phyloP scores from a whole-genome alignment of 345 rosid genomes.

The Moringa oleifera region DNA sequence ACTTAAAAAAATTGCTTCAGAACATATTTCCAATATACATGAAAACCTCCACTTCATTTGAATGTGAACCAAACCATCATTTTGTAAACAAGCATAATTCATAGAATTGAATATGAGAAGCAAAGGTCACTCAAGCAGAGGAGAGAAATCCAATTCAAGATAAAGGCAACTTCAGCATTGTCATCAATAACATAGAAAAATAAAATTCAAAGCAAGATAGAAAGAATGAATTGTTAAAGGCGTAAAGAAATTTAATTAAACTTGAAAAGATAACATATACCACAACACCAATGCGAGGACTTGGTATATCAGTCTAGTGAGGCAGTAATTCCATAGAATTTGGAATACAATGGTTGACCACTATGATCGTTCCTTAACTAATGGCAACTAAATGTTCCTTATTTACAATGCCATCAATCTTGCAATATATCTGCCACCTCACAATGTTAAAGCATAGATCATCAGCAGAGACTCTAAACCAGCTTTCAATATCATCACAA shows the following conservation, averaged over 20 bases:
- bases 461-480: too few relatives aligned
- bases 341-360: conserved; percentile 75
- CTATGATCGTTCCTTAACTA: conserved; percentile 67
- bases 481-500: neutral
- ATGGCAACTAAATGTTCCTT: conserved; percentile 64
- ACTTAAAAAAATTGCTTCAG: too few relatives aligned
- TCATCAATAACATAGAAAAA: too few relatives aligned
- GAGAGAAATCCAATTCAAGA: neutral
- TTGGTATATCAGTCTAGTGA: conserved; percentile 54
- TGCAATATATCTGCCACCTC: conserved; percentile 67
- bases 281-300: conserved; percentile 82
- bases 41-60: too few relatives aligned
- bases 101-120: neutral
- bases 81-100: too few relatives aligned
- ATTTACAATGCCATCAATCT: conserved; percentile 56
- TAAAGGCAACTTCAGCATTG: neutral
- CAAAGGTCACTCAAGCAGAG: too few relatives aligned
- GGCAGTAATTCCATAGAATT: conserved; percentile 88
- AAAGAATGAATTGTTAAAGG: too few relatives aligned
- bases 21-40: too few relatives aligned
- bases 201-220: neutral
- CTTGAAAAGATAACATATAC: conserved; percentile 28
- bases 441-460: neutral
- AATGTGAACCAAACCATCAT: too few relatives aligned
- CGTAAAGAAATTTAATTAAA: too few relatives aligned